Conservation (phyloP, 208 protist species). For the Blastocrithidia nonstop region DNA sequence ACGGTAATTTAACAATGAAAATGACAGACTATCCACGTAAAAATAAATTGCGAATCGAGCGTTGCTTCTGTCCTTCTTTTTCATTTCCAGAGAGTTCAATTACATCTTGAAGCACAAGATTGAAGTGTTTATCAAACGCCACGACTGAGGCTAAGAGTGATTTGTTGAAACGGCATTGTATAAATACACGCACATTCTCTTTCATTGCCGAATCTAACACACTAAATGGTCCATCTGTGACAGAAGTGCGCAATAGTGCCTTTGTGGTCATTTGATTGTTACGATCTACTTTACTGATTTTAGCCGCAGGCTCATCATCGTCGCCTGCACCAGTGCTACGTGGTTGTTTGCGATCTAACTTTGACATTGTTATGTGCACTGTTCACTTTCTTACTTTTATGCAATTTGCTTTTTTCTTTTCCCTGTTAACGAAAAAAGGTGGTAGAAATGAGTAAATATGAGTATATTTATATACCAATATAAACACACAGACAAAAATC, state of each 20-base stretch:
- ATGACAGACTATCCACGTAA: constrained; percentile 98
- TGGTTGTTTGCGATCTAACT: background rate
- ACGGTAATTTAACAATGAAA: constrained; percentile 95
- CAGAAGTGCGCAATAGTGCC: constrained; percentile 31
- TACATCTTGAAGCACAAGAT: constrained; percentile 95
- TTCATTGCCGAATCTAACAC: constrained; percentile 67
- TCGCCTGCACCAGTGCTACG: too few relatives aligned
- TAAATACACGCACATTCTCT: constrained; percentile 87
- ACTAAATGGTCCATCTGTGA: constrained; percentile 63
- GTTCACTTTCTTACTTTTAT: too few relatives aligned
- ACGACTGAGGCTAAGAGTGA: constrained; percentile 96
- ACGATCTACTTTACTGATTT: background rate
- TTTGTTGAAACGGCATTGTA: constrained; percentile 98
- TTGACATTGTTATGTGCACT: too few relatives aligned
- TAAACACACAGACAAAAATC: constrained; percentile 6
- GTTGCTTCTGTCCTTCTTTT: constrained; percentile 93
- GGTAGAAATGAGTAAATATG: constrained; percentile 7
- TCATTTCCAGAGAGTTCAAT: constrained; percentile 47
- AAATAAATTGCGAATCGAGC: constrained; percentile 96
- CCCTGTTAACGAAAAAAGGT: too few relatives aligned
- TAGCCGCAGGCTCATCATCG: too few relatives aligned
- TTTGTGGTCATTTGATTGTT: constrained; percentile 19
- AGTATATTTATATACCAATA: constrained; percentile 7
- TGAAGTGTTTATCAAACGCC: constrained; percentile 99
- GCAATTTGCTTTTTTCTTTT: background rate